Percentiles rank a stretch among this genome's conserved stretches.
Evolutionary conservation across 176 grass and related monocot genomes (phyloP).

Genomic region (Carex littledalei): DNA sequence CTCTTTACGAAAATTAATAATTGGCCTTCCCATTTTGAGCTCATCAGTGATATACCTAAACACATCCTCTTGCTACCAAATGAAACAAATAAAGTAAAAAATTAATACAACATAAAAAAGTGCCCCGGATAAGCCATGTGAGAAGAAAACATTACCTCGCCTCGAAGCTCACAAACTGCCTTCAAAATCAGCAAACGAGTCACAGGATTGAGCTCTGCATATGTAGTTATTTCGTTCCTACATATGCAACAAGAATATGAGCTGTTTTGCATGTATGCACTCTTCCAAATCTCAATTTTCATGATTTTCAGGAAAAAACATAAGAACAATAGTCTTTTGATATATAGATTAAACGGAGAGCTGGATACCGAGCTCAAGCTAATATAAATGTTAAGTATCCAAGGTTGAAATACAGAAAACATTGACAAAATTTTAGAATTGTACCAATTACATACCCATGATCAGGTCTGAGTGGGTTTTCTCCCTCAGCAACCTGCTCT

Average conservation of each 20-base stretch:
- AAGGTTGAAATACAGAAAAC: not conserved
- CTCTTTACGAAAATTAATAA: slow-evolving; percentile 69
- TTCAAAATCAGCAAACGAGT: slow-evolving; percentile 72
- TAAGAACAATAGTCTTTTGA: not conserved
- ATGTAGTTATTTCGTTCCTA: slow-evolving; percentile 63
- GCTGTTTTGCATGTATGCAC: not conserved
- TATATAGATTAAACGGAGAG: not conserved
- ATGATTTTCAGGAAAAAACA: not conserved
- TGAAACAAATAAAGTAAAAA: slow-evolving; percentile 30
- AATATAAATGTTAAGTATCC: not conserved
- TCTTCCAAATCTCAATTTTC: not conserved
- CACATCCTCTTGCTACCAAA: slow-evolving; percentile 76
- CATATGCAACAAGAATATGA: slow-evolving; percentile 16
- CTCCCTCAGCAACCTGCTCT: slow-evolving; percentile 74
- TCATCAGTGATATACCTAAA: slow-evolving; percentile 56
- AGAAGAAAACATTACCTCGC: slow-evolving; percentile 44
- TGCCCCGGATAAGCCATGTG: not conserved
- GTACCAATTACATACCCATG: slow-evolving; percentile 47
- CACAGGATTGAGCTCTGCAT: slow-evolving; percentile 58
- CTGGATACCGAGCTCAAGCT: not conserved
- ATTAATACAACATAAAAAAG: not conserved
- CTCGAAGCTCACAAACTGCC: slow-evolving; percentile 86
- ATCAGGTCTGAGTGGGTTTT: slow-evolving; percentile 51
- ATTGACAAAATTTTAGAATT: not conserved
- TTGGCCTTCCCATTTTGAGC: slow-evolving; percentile 57